Evolutionary conservation across 2,329 filamentous ascomycete genomes (phyloP), one percentile per base, ranked within the genome.

Genomic region (Ceratocystis alfenasii): DNA sequence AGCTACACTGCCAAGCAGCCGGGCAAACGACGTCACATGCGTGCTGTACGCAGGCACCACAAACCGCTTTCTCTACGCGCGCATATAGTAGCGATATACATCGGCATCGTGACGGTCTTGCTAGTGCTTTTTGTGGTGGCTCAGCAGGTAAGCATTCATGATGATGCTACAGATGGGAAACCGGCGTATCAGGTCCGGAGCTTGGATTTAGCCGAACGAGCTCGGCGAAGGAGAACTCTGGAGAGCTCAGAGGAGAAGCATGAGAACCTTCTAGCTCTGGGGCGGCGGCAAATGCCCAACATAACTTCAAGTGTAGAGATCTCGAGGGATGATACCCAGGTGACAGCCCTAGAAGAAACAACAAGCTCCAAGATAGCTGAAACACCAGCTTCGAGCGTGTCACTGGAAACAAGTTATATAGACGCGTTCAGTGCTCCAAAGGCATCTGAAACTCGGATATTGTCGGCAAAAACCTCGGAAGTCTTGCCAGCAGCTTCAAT

Each of bases 131-230:
- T 66, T 60, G 65, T 50, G 17, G 48, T 55, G 1, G 48, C 62
- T 17, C 60, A 63, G 25, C 45, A 63, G 22, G 61, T 46, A 25
- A 50, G 65, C 33, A 41, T 50, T 6, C 50, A 48, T 8, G 65
- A 66, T 59, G 50, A 60, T 50, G 53, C 60, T 15, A 30, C 55
- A 4, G 25, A 48, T 12, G 20, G 15, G 8, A 17, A 2, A 2
- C 65, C 61, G 5, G 36, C 20, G 20, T 66, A 46, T 36, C 65
- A 63, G 48, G 65, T 66, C 22, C 53, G 53, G 25, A 59, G 53
- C 53, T 25, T 59, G 7, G 53, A 36, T 7, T 25, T n/a, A 17
- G 25, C 17, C 7, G 15, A 12, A 41, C 36, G 36, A 41, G 6
- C 15, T 33, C 53, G 15, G 46, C 20, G 30, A 20, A 44, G 12